A percentile compares a stretch with the other conserved stretches of the same genome.
Conservation (phyloP, 139 green algal genomes). For the Coelastrella sp. region DNA sequence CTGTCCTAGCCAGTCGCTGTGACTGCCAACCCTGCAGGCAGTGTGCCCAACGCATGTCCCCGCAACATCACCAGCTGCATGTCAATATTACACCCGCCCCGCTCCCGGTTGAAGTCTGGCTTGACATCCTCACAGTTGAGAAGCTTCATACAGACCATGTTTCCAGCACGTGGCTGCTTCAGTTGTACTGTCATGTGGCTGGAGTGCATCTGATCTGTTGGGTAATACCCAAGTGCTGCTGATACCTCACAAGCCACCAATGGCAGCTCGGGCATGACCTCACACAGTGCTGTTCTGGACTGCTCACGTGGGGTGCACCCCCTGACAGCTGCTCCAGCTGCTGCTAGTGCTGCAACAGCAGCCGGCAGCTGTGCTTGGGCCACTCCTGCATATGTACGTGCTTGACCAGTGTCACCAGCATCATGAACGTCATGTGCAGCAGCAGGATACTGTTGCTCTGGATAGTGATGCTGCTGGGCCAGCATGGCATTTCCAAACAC, state of each 20-base stretch:
- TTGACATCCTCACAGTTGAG: conserved; percentile 24
- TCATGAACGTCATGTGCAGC: too few species aligned
- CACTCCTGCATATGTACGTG: neutral
- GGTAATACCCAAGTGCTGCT: neutral
- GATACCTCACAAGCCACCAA: neutral
- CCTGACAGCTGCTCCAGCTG: neutral
- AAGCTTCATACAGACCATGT: conserved; percentile 16
- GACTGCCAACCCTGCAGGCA: neutral
- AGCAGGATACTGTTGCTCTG: too few species aligned
- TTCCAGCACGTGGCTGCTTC: neutral
- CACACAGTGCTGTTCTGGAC: neutral
- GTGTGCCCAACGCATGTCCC: neutral
- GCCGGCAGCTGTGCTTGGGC: neutral
- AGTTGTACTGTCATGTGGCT: conserved; percentile 7
- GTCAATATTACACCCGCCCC: conserved; percentile 31
- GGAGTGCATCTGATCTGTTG: neutral
- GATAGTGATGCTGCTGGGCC: too few species aligned
- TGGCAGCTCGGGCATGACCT: neutral
- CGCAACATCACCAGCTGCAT: conserved; percentile 28
- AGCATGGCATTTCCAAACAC: too few species aligned
- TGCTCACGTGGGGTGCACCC: neutral
- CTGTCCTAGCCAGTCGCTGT: too few species aligned
- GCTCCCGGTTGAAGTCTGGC: conserved; percentile 9
- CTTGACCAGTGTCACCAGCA: too few species aligned
- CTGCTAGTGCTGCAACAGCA: neutral